phyloP scores from a whole-genome alignment of 2,329 filamentous ascomycete genomes.

The Colletotrichum higginsianum region DNA sequence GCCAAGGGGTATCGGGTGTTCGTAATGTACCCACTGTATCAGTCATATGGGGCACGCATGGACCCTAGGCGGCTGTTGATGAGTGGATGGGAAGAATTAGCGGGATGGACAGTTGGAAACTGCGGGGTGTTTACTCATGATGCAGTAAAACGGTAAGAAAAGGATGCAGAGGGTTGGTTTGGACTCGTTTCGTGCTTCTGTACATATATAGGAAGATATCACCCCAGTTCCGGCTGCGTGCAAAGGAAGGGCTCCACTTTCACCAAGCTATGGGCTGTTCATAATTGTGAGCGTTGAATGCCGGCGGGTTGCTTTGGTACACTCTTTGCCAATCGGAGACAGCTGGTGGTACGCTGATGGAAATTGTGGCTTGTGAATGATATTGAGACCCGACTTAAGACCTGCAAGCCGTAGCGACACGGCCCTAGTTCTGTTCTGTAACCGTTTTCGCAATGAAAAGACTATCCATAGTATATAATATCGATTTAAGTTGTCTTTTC shows the following conservation, averaged over 20 bases:
- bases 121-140: not conserved
- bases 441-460: too few relatives aligned
- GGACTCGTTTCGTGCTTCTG: slow-evolving; percentile 30
- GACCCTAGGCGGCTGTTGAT: not conserved
- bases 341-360: not conserved
- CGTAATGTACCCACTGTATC: not conserved
- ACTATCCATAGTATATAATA: not conserved
- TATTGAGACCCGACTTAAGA: too few relatives aligned
- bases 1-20: not conserved
- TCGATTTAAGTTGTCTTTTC: not conserved
- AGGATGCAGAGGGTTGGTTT: slow-evolving; percentile 7
- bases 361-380: not conserved
- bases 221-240: not conserved
- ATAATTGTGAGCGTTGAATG: not conserved
- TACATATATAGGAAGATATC: slow-evolving; percentile 31
- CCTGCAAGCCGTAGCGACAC: too few relatives aligned
- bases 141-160: not conserved
- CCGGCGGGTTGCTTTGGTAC: not conserved
- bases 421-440: not conserved
- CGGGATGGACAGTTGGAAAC: not conserved
- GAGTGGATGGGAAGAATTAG: slow-evolving; percentile 3
- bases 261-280: slow-evolving; percentile 16
- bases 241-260: slow-evolving; percentile 5
- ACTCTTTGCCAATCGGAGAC: not conserved
- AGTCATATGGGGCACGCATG: not conserved